Conservation (phyloP, 2,329 filamentous ascomycete genomes). For the Talaromyces sp. region DNA sequence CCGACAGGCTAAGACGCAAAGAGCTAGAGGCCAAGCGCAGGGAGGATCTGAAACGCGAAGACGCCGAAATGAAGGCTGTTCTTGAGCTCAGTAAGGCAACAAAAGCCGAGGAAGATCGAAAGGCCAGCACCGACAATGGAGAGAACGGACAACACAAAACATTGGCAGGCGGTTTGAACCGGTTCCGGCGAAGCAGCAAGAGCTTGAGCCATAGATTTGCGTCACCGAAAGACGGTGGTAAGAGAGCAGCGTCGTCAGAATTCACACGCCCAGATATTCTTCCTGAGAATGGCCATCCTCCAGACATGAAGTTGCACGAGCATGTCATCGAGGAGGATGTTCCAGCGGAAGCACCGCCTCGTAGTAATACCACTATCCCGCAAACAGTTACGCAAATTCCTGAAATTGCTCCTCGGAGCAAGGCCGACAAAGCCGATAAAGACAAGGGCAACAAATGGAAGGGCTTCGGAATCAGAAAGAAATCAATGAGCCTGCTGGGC, state of each 20-base stretch:
- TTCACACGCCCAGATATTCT: slow-evolving; percentile 15
- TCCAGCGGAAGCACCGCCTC: not conserved
- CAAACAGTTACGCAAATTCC: not conserved
- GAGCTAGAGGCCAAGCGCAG: slow-evolving; percentile 53
- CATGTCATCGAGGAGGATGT: slow-evolving; percentile 20
- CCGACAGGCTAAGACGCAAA: slow-evolving; percentile 57
- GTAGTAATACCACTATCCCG: not conserved
- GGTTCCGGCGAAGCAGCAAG: slow-evolving; percentile 71
- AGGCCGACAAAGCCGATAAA: slow-evolving; percentile 19
- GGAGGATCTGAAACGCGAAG: slow-evolving; percentile 54
- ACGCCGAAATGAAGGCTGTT: slow-evolving; percentile 62
- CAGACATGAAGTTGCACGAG: slow-evolving; percentile 17
- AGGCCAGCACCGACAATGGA: slow-evolving; percentile 20
- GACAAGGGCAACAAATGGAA: slow-evolving; percentile 34
- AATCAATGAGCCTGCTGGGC: slow-evolving; percentile 40
- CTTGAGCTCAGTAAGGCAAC: slow-evolving; percentile 66
- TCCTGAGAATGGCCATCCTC: slow-evolving; percentile 14
- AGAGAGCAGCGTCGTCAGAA: slow-evolving; percentile 29
- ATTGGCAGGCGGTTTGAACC: slow-evolving; percentile 53
- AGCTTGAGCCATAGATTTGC: slow-evolving; percentile 71
- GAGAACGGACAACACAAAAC: slow-evolving; percentile 30
- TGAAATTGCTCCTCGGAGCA: not conserved
- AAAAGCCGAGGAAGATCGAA: slow-evolving; percentile 54
- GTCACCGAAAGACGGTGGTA: slow-evolving; percentile 38
- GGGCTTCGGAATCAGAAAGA: slow-evolving; percentile 47